Evolutionary conservation across 2,329 filamentous ascomycete species (phyloP).

Genomic region (Fusarium solani-melongenae): DNA sequence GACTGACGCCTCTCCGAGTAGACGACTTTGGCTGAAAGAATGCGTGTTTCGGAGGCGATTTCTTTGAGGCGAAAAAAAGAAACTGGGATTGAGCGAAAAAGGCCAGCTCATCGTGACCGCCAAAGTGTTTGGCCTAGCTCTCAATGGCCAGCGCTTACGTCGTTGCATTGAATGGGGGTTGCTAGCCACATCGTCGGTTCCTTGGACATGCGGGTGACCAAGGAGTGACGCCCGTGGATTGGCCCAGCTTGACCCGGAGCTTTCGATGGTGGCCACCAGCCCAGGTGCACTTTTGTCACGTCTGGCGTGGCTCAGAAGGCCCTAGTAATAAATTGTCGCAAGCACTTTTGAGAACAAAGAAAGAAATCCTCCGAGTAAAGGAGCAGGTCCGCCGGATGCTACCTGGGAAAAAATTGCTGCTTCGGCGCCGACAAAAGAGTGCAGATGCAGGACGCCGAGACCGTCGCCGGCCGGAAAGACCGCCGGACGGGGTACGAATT

Average conservation of each 20-base stretch:
- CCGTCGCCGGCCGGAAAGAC: conserved; percentile 14
- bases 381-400: not conserved
- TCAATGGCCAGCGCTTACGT: conserved; percentile 10
- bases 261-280: conserved; percentile 16
- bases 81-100: not conserved
- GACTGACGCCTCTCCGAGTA: not conserved
- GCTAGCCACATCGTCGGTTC: conserved; percentile 9
- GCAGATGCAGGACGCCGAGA: conserved; percentile 13
- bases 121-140: not conserved
- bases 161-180: conserved; percentile 12
- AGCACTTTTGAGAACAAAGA: not conserved
- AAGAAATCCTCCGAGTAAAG: not conserved
- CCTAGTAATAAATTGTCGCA: not conserved
- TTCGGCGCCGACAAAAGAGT: not conserved
- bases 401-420: not conserved
- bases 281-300: not conserved
- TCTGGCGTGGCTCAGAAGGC: not conserved
- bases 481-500: conserved; percentile 19
- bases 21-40: not conserved
- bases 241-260: not conserved
- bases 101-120: conserved; percentile 13
- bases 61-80: not conserved
- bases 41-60: not conserved
- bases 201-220: conserved; percentile 5
- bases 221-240: conserved; percentile 3